These are phyloP conservation scores for Colletotrichum tofieldiae DNA, from an alignment of 2,329 filamentous ascomycete species.

Conservation along the genomic window DNA sequence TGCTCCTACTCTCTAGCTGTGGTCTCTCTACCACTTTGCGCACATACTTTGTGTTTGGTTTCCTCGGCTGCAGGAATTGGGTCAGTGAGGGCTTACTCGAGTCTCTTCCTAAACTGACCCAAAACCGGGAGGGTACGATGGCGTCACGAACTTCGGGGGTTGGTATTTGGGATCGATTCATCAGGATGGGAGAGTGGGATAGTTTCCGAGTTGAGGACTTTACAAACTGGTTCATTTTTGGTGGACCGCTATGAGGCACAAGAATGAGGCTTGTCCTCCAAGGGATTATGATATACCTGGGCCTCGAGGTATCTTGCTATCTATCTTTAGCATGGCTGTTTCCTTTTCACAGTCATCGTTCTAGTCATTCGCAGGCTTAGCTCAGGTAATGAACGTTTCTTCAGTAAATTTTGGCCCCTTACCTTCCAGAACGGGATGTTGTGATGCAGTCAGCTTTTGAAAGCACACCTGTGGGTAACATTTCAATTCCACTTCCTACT, in stretches of 20 bases:
- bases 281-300: constrained; percentile 14
- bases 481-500: too few relatives aligned
- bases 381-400: constrained; percentile 3
- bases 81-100: neutral
- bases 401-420: neutral
- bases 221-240: neutral
- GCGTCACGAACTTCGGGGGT: constrained; percentile 10
- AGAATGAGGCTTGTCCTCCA: neutral
- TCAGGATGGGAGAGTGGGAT: constrained; percentile 1
- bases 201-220: constrained; percentile 7
- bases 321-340: constrained; percentile 25
- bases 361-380: constrained; percentile 17
- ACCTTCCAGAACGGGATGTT: neutral
- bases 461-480: neutral
- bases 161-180: neutral
- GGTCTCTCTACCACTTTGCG: neutral
- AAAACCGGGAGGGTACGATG: neutral
- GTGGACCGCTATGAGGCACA: neutral
- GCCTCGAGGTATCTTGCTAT: constrained; percentile 6
- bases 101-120: neutral
- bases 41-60: neutral
- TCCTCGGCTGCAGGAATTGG: neutral
- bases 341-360: constrained; percentile 5
- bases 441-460: neutral
- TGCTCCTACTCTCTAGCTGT: constrained; percentile 27